Percentiles rank a stretch among this genome's conserved stretches.
These are phyloP conservation scores for Gamsiella multidivaricata DNA, from an alignment of 192 early-diverging fungal species.

Conservation along the genomic window DNA sequence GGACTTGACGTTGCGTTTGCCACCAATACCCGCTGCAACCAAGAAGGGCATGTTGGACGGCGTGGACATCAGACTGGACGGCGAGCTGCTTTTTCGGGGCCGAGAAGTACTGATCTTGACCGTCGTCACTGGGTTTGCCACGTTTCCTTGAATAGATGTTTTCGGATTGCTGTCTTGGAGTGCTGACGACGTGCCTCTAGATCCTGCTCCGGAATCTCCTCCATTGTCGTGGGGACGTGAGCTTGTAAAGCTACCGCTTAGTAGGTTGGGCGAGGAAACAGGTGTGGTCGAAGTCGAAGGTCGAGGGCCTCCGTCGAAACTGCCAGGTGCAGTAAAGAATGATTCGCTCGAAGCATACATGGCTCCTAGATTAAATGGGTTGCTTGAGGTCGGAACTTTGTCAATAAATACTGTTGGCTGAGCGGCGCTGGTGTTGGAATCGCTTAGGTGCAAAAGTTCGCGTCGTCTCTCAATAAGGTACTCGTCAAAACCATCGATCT, in stretches of 20 bases:
- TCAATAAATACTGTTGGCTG: constrained; percentile 18
- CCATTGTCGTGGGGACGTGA: constrained; percentile 23
- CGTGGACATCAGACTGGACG: constrained; percentile 43
- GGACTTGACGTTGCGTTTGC: constrained; percentile 27
- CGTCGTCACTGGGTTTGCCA: constrained; percentile 18
- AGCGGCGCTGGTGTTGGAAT: constrained; percentile 49
- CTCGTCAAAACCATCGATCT: constrained; percentile 70
- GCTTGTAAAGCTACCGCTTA: constrained; percentile 43
- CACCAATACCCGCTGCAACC: constrained; percentile 26
- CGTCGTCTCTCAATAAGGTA: constrained; percentile 64
- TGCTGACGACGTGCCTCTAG: constrained; percentile 21
- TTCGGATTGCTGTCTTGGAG: constrained; percentile 2
- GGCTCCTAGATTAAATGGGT: background rate
- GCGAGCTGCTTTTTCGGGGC: constrained; percentile 37
- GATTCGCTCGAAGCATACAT: constrained; percentile 57
- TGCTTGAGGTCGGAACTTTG: background rate
- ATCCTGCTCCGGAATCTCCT: background rate
- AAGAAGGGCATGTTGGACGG: constrained; percentile 50
- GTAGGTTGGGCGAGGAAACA: constrained; percentile 32
- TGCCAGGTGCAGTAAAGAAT: constrained; percentile 1
- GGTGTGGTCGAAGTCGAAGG: constrained; percentile 57
- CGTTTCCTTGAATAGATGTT: constrained; percentile 12
- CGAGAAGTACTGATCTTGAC: constrained; percentile 20
- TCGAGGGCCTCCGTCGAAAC: constrained; percentile 23
- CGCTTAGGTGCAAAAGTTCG: constrained; percentile 61